phyloP scores from a whole-genome alignment of 2,329 filamentous ascomycete genomes.

The Penicillium sp. region DNA sequence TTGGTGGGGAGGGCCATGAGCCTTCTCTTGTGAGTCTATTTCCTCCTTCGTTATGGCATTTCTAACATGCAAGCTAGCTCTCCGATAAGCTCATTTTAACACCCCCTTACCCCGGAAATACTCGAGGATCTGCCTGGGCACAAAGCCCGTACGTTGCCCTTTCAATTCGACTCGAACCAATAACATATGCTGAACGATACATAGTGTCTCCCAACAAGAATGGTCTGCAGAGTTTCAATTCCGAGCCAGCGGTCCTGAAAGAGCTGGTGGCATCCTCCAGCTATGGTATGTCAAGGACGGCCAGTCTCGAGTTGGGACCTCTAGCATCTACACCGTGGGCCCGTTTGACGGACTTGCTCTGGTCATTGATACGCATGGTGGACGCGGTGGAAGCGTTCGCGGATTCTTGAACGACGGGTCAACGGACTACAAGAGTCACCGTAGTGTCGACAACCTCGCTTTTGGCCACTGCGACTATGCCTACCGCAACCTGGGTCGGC shows the following conservation, averaged over 20 bases:
- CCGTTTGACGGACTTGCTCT: slow-evolving; percentile 87
- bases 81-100: slow-evolving; percentile 92
- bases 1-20: slow-evolving; percentile 52
- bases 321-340: slow-evolving; percentile 77
- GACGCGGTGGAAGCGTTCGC: slow-evolving; percentile 71
- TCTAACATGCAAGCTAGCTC: slow-evolving; percentile 44
- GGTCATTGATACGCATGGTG: slow-evolving; percentile 77
- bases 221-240: slow-evolving; percentile 87
- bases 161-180: neutral
- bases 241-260: slow-evolving; percentile 76
- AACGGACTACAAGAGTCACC: slow-evolving; percentile 69
- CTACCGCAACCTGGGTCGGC: slow-evolving; percentile 86
- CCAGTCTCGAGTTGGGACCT: slow-evolving; percentile 58
- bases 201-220: slow-evolving; percentile 50
- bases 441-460: slow-evolving; percentile 74
- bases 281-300: slow-evolving; percentile 81
- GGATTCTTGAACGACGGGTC: slow-evolving; percentile 91
- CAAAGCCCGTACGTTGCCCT: slow-evolving; percentile 47
- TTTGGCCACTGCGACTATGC: slow-evolving; percentile 89
- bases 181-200: slow-evolving; percentile 9
- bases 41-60: neutral
- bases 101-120: slow-evolving; percentile 78
- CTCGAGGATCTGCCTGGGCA: slow-evolving; percentile 77
- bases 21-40: slow-evolving; percentile 47
- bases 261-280: slow-evolving; percentile 82